phyloP scores from a whole-genome alignment of 169 alveolate genomes.

The Cryptosporidium tyzzeri region DNA sequence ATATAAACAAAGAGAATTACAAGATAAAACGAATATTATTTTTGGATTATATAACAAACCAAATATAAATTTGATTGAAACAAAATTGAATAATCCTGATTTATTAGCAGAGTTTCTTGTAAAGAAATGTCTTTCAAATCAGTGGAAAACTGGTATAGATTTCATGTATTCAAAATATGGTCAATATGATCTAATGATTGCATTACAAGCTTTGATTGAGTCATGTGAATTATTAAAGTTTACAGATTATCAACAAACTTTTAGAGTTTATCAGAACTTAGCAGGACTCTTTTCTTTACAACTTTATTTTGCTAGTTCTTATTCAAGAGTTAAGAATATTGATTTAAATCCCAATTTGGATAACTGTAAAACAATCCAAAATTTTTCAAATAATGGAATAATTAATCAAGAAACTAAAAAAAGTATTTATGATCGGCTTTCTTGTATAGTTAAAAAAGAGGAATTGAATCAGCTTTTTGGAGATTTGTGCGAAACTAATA shows the following conservation, averaged over 20 bases:
- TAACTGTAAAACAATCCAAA: not conserved
- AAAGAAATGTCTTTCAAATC: slow-evolving; percentile 27
- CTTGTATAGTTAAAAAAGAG: slow-evolving; percentile 18
- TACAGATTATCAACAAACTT: slow-evolving; percentile 35
- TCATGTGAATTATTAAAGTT: slow-evolving; percentile 37
- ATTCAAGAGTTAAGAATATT: not conserved
- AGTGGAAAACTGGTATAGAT: slow-evolving; percentile 38
- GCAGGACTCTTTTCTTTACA: slow-evolving; percentile 60
- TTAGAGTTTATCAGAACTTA: slow-evolving; percentile 15
- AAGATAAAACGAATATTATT: not conserved
- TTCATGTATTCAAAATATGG: slow-evolving; percentile 57
- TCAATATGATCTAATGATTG: slow-evolving; percentile 28
- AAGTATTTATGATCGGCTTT: slow-evolving; percentile 2
- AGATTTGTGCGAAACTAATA: not conserved
- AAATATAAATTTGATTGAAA: not conserved
- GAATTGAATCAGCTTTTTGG: slow-evolving; percentile 4
- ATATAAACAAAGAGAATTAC: slow-evolving; percentile 27
- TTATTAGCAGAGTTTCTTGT: slow-evolving; percentile 49
- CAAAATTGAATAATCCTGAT: slow-evolving; percentile 7
- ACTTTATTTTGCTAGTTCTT: slow-evolving; percentile 12
- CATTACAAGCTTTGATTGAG: slow-evolving; percentile 14
- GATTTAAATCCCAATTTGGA: not conserved
- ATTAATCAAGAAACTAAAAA: not conserved
- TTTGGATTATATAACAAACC: not conserved
- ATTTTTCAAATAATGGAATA: not conserved